phyloP scores from a whole-genome alignment of 2,329 filamentous ascomycete species.

The Zarea fungicola region DNA sequence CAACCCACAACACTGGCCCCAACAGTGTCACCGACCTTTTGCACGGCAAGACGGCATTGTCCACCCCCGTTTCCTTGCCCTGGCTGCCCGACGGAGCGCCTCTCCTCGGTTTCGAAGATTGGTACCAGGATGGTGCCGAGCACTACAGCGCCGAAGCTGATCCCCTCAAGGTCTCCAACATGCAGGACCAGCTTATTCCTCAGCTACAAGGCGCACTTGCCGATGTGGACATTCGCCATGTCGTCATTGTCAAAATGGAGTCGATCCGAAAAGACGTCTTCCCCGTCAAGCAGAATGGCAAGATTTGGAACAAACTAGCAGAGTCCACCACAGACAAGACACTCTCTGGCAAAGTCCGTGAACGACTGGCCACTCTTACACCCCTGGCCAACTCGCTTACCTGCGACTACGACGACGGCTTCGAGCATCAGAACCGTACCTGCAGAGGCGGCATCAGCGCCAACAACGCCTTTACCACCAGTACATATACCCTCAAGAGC shows the following conservation, averaged over 20 bases:
- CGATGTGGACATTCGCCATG: constrained; percentile 35
- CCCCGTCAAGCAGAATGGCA: constrained; percentile 35
- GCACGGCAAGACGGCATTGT: constrained; percentile 25
- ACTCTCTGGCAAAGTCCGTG: constrained; percentile 27
- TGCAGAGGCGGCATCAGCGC: constrained; percentile 35
- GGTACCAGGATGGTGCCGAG: constrained; percentile 18
- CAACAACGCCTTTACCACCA: constrained; percentile 35
- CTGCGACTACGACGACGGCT: constrained; percentile 30
- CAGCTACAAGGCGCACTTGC: constrained; percentile 22
- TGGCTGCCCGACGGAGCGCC: constrained; percentile 24
- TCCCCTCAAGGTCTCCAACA: constrained; percentile 36
- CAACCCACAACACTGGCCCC: constrained; percentile 20
- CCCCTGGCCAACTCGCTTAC: constrained; percentile 30
- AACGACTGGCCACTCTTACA: constrained; percentile 25
- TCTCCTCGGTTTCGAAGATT: constrained; percentile 23
- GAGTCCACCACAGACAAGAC: constrained; percentile 26
- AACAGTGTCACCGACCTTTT: constrained; percentile 23
- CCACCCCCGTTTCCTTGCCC: constrained; percentile 15
- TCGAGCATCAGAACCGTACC: constrained; percentile 14
- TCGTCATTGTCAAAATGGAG: constrained; percentile 38
- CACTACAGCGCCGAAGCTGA: constrained; percentile 33
- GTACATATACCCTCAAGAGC: constrained; percentile 41
- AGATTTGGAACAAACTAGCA: constrained; percentile 31
- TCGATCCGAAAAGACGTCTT: constrained; percentile 42
- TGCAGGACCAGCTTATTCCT: constrained; percentile 26